These are phyloP conservation scores for Diaporthe nobilis DNA, from an alignment of 2,329 filamentous ascomycete species.

Conservation along the genomic window DNA sequence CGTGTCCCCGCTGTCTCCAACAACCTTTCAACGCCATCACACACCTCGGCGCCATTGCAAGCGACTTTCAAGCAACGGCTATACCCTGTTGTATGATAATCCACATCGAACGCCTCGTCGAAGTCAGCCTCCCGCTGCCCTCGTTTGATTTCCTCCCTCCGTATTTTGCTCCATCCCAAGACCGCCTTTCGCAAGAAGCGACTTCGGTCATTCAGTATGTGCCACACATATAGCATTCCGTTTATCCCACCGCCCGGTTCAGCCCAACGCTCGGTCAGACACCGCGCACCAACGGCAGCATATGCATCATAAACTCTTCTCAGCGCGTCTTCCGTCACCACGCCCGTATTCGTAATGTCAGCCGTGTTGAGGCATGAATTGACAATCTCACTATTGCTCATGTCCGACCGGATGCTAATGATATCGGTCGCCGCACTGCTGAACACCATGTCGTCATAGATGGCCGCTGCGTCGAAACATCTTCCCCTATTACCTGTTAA, in stretches of 20 bases:
- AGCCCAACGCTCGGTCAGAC: constrained; percentile 31
- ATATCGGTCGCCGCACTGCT: constrained; percentile 27
- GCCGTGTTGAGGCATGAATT: constrained; percentile 27
- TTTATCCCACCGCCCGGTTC: constrained; percentile 16
- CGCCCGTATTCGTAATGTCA: constrained; percentile 22
- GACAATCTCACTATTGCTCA: constrained; percentile 11
- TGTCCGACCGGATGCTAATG: constrained; percentile 16
- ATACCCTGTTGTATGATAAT: constrained; percentile 24
- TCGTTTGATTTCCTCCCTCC: not conserved
- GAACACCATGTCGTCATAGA: constrained; percentile 35
- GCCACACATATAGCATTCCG: constrained; percentile 22
- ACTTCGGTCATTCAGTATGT: constrained; percentile 25
- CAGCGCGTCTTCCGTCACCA: constrained; percentile 20
- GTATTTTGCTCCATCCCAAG: constrained; percentile 18
- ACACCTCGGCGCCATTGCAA: constrained; percentile 21
- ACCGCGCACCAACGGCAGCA: constrained; percentile 7
- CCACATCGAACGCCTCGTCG: constrained; percentile 21
- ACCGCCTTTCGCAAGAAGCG: constrained; percentile 17
- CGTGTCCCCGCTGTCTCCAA: constrained; percentile 5
- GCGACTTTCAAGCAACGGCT: constrained; percentile 18
- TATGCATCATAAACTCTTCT: constrained; percentile 27
- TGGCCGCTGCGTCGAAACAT: constrained; percentile 28
- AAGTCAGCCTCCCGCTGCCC: constrained; percentile 31
- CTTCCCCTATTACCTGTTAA: not conserved
- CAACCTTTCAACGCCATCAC: constrained; percentile 16